A percentile compares a stretch with the other conserved stretches of the same genome.
phyloP scores from a whole-genome alignment of 345 rosid species.

The Barbarea vulgaris region DNA sequence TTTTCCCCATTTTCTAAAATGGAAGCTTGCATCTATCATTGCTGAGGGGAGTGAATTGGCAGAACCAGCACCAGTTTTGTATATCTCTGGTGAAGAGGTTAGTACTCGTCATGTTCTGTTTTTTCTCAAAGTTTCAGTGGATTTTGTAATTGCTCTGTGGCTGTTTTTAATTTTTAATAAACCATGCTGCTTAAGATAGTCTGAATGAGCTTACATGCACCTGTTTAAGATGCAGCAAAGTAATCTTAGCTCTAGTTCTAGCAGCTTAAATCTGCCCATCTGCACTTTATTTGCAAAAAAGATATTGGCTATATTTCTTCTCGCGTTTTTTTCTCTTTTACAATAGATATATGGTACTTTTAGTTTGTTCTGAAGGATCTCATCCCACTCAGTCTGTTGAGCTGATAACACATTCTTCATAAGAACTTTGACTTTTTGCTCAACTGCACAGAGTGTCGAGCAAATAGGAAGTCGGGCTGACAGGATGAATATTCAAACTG shows the following conservation, averaged over 20 bases:
- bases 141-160: background rate
- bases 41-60: constrained; percentile 59
- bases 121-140: constrained; percentile 11
- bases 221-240: background rate
- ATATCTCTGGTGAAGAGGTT: constrained; percentile 97
- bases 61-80: constrained; percentile 68
- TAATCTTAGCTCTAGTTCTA: constrained; percentile 3
- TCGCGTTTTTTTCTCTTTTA: background rate
- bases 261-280: background rate
- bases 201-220: constrained; percentile 10
- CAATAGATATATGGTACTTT: background rate
- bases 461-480: constrained; percentile 92
- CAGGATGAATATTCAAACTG: constrained; percentile 63
- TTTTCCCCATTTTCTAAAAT: constrained; percentile 33
- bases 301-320: constrained; percentile 1
- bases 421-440: background rate
- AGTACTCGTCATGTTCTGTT: constrained; percentile 20
- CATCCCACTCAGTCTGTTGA: background rate
- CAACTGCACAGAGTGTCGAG: constrained; percentile 78
- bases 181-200: constrained; percentile 4
- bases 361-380: constrained; percentile 13
- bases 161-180: background rate
- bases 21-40: constrained; percentile 75
- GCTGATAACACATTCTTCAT: constrained; percentile 3
- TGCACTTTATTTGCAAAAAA: constrained; percentile 12